Percentiles rank a stretch among this genome's conserved stretches.
Conservation (phyloP, 768 basidiomycete genomes). For the Termitomyces sp. region DNA sequence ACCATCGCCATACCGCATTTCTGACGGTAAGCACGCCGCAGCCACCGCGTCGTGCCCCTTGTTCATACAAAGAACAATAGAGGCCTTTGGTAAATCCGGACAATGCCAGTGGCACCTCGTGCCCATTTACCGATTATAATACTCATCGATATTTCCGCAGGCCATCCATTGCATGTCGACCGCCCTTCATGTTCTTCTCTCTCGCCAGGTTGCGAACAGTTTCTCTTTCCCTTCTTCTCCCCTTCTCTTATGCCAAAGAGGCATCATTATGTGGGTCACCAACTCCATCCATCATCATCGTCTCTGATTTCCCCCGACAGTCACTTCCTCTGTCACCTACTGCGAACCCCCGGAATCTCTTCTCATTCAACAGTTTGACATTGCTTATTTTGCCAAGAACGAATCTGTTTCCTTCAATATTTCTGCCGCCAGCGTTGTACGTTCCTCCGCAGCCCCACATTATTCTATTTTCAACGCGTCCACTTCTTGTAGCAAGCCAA, state of each 20-base stretch:
- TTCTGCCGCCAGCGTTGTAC: constrained; percentile 81
- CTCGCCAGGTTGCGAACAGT: constrained; percentile 79
- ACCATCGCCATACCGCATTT: background rate
- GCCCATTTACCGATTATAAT: constrained; percentile 1
- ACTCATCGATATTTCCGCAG: background rate
- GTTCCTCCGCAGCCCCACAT: constrained; percentile 29
- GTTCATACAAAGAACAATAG: constrained; percentile 11
- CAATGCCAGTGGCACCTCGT: constrained; percentile 18
- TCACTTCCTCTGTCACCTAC: constrained; percentile 87
- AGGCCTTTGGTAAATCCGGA: constrained; percentile 13
- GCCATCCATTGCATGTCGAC: constrained; percentile 15
- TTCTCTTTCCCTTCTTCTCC: constrained; percentile 34
- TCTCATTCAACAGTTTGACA: constrained; percentile 75
- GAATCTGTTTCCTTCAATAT: constrained; percentile 81
- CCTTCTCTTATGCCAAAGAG: constrained; percentile 47
- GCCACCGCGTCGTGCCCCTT: background rate
- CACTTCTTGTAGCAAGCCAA: constrained; percentile 53
- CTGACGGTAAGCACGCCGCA: background rate
- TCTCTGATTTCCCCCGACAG: constrained; percentile 35
- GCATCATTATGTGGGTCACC: constrained; percentile 58
- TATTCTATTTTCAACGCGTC: constrained; percentile 17
- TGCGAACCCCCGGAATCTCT: constrained; percentile 79
- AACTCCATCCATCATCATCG: constrained; percentile 6
- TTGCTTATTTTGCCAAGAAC: constrained; percentile 69
- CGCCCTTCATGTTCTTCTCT: constrained; percentile 53